Base-by-base conservation (phyloP, 1,284 basidiomycete species). In the Ganoderma leucocontextum region DNA sequence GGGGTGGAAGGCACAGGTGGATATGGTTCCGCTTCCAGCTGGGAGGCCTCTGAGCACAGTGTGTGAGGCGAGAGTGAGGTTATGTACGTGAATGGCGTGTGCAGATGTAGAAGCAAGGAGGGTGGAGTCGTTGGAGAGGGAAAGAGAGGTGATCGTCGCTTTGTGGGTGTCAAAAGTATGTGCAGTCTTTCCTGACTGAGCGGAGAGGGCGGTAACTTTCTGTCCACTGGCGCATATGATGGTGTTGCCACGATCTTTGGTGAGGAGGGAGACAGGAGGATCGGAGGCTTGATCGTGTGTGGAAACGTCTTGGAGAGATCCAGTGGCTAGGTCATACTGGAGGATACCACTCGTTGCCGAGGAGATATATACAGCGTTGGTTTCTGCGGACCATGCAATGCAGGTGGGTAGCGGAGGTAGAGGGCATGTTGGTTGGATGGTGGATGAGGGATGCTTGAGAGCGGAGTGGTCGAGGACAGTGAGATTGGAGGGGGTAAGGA, bases 161-260 rank as follows among this genome's bases (percentile, higher is more conserved):
- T 89, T 88, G 80, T 95, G 92, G 0, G 89, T 85, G 61, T 86
- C 83, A 62, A 95, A 83, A 4, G 86, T 87, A 65, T 87, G 86
- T 6, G 82, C 76, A 47, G 90, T 79, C 70, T 83, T 85, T 17
- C 86, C 84, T 2, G 85, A 81, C n/a, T 80, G 75, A 33, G 84
- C 87, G 70, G 91, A 87, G 65, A 94, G 84, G 49, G 92, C 79
- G 75, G 90, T 85, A 65, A 95, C 85, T 60, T 84, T 84, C 73
- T 87, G 80, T 15, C 77, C 83, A 35, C 78, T 78, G 55, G 82
- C 82, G 70, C 87, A 85, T 65, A 90, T 81, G 62, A 91, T 71
- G 2, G 80, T 83, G 66, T 60, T 74, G 19, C 79, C 79, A 58
- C 82, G 84, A 68, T 86, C 84, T 74, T 84, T 87, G 63, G 79